Evolutionary conservation across 2,329 filamentous ascomycete species (phyloP).

Genomic region (Rachicladosporium sp.): DNA sequence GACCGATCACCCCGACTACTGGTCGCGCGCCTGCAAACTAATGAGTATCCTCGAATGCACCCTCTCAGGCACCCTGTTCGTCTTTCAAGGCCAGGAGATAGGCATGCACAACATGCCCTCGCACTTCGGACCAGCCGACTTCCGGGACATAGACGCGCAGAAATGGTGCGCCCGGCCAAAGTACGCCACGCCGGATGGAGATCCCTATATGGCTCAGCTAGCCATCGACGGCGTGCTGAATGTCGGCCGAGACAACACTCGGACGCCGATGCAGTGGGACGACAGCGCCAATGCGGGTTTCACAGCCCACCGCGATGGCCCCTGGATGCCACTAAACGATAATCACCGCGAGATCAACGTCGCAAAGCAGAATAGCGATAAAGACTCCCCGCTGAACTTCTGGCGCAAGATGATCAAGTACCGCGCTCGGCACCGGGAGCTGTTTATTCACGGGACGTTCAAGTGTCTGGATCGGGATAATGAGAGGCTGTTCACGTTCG

Average conservation of each 20-base stretch:
- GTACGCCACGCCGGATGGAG: slow-evolving; percentile 43
- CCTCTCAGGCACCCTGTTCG: slow-evolving; percentile 51
- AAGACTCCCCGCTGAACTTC: slow-evolving; percentile 46
- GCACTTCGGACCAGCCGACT: slow-evolving; percentile 46
- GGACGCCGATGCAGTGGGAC: slow-evolving; percentile 61
- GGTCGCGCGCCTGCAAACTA: slow-evolving; percentile 45
- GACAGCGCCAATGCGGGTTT: slow-evolving; percentile 55
- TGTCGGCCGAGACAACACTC: slow-evolving; percentile 55
- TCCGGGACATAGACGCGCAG: slow-evolving; percentile 40
- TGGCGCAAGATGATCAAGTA: slow-evolving; percentile 43
- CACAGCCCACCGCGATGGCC: slow-evolving; percentile 52
- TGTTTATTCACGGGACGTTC: slow-evolving; percentile 59
- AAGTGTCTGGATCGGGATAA: slow-evolving; percentile 41
- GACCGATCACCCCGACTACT: slow-evolving; percentile 37
- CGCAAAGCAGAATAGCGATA: slow-evolving; percentile 37
- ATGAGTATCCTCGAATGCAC: slow-evolving; percentile 45
- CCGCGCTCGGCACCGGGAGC: slow-evolving; percentile 47
- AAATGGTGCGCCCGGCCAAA: slow-evolving; percentile 45
- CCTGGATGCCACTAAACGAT: slow-evolving; percentile 55
- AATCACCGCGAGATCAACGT: slow-evolving; percentile 52
- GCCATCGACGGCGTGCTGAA: slow-evolving; percentile 42
- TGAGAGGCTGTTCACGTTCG: slow-evolving; percentile 40
- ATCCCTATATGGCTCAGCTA: slow-evolving; percentile 42
- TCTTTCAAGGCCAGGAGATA: slow-evolving; percentile 59
- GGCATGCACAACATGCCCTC: slow-evolving; percentile 56